Base-by-base conservation (phyloP, 768 basidiomycete species). In the Phylloporus sp. region DNA sequence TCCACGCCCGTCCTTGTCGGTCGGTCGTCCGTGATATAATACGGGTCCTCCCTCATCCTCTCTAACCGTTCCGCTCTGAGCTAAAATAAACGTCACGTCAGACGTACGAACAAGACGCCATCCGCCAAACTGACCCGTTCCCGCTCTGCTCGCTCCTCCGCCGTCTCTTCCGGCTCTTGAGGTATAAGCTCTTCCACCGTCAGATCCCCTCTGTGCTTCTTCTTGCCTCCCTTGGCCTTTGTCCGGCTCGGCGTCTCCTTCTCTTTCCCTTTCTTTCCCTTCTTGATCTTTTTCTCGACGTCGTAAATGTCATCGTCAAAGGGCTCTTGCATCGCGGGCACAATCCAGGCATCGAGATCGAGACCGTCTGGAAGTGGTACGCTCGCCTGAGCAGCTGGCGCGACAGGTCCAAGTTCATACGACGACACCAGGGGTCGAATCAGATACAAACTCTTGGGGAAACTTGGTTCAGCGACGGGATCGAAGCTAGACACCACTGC, bases 361-460 rank as follows among this genome's bases (percentile, higher is more conserved):
- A 98, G 69, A 2, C 84, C 92, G 4, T 88, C 86, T 0, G 96
- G 96, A 3, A 90, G 55, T 6, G 79, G 77, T 1, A 98, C 85
- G 48, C 81, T 84, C 5, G 75, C 79, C 69, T 98, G 95, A 4
- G 95, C 95, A 45, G 71, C 71, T 1, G 69, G 52, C 7, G 86
- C 92, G 29, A 97, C 88, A 1, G 93, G 86, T 50, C 89, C 91
- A 17, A 99, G 79, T 50, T 90, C 86, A 57, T 94, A 83, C 6
- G 76, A 59, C 15, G 76, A 72, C 58, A 89, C 88, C 8, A 99
- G 69, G 0, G 92, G 90, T 32, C 78, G 74, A 35, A 98, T 81
- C 43, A 99, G 79, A 64, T 82, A 87, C 11, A 98, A 70, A 56
- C 88, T 90, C 69, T 94, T 93, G 3, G 96, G 96, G 59, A 90